Evolutionary conservation across 305 asterid genomes (phyloP), one percentile per base, ranked within the genome.

Genomic region (Fraxinus paxiana): DNA sequence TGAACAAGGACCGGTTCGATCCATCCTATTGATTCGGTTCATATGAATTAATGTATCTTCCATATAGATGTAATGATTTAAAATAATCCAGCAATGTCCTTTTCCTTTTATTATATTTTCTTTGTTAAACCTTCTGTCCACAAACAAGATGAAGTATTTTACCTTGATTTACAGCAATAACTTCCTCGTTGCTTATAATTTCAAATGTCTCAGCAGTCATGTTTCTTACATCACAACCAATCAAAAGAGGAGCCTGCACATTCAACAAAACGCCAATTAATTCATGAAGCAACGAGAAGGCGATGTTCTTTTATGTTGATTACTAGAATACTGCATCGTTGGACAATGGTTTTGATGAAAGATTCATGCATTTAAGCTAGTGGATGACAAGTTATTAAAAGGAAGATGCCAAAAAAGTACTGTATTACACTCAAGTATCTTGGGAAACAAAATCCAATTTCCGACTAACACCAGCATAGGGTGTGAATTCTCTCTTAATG

Each of bases 151-250:
- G 56, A 65, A 22, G 33, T 2, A 69, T 67, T 76, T 85, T 87
- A 93, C 98, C 98, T 92, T 95, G 98, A 87, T 93, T 88, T 35
- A 95, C 93, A 54, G 92, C 90, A 73, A 95, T 93, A 79, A 95
- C 96, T 88, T 95, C 99, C 84, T 87, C 82, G 46, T 95, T 95
- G 87, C 90, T 89, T 67, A 95, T 80, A 85, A 95, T 90, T 83
- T 88, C 92, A 81, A 84, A 82, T 81, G 97, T 87, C 88, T 92
- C 97, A 0, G 91, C 78, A 34, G 95, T 90, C 83, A 93, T 90
- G 72, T 90, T 95, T 85, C 97, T 91, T 31, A 95, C 93, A 86
- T 95, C 99, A 83, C 99, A 95, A 31, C 98, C 99, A 84, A 95
- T 89, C 79, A 95, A 76, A 80, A 95, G 96, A 0, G 98, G 97